A percentile compares a stretch with the other conserved stretches of the same genome.
phyloP scores from a whole-genome alignment of 192 early-diverging fungal genomes.

The Coemansia sp. region DNA sequence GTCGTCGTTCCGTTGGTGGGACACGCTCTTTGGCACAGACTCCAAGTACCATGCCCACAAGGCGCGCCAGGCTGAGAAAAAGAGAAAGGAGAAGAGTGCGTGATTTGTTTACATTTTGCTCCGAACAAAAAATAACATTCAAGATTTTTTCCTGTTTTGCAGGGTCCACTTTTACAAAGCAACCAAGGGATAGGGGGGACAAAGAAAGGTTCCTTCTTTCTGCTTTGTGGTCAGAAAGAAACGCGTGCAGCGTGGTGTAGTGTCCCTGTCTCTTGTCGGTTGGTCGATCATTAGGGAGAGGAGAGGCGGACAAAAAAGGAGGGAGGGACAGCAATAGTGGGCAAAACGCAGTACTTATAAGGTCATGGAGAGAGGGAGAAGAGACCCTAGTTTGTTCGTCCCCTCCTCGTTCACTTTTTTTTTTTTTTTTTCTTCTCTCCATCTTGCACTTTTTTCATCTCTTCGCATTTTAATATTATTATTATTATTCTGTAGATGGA shows the following conservation, averaged over 20 bases:
- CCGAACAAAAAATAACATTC: too few species aligned
- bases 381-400: too few species aligned
- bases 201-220: neutral
- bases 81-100: slow-evolving; percentile 10
- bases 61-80: slow-evolving; percentile 27
- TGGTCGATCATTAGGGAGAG: too few species aligned
- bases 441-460: neutral
- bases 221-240: neutral
- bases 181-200: neutral
- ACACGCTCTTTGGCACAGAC: slow-evolving; percentile 84
- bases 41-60: slow-evolving; percentile 64
- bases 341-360: neutral
- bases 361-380: neutral
- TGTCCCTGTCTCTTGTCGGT: neutral
- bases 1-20: slow-evolving; percentile 88
- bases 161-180: too few species aligned
- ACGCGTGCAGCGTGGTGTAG: neutral
- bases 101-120: neutral
- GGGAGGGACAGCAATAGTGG: neutral
- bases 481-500: neutral
- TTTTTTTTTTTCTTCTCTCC: neutral
- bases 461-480: neutral
- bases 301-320: slow-evolving; percentile 4
- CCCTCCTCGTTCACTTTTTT: neutral
- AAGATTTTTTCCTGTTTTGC: too few species aligned